Evolutionary conservation across 371 early-diverging fungal genomes (phyloP), one percentile per base, ranked within the genome.

Genomic region (Circinella umbellata): DNA sequence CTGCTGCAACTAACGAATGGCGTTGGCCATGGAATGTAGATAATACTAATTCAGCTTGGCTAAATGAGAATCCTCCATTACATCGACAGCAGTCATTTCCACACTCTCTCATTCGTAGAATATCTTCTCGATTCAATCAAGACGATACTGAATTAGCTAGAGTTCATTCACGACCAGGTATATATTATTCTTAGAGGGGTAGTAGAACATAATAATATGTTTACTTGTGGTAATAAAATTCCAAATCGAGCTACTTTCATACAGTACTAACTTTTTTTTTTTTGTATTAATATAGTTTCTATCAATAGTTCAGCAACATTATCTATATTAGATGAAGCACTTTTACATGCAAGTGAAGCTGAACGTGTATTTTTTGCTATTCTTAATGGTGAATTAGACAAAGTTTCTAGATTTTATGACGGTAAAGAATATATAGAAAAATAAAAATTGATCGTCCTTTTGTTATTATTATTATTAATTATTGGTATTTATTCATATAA

Each of bases 361-460:
- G 93, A 93, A 73, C 80, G 74, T 1, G 80, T 75, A 0, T 92
- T 93, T 70, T 91, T 91, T 70, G 73, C 73, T 39, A 71, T 75
- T 64, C 72, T 90, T 17, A 88, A 92, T 70, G 69, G 68, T 48
- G 92, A 93, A 70, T 74, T 91, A 18, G 75, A 76, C 34, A 90
- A 89, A 65, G 87, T 92, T 27, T 76, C 84, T 18, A 70, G 72
- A 36, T 93, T 93, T 73, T 92, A 88, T 72, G 68, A 86, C 65
- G 86, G 90, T 83, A 66, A 63, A 51, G 49, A 17, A 51, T 49
- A 13, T 34, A 51, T 49, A 20, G 47, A 46, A 11, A 49, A 49
- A 42, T 9, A 42, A 42, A 42, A 42, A 42, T 60, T 42, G 42
- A 42, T 42, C 42, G 42, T 9, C 42, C 42, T 42, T 42, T 42